Conservation (phyloP, 768 basidiomycete species). For the Tylopilus subfusipes region DNA sequence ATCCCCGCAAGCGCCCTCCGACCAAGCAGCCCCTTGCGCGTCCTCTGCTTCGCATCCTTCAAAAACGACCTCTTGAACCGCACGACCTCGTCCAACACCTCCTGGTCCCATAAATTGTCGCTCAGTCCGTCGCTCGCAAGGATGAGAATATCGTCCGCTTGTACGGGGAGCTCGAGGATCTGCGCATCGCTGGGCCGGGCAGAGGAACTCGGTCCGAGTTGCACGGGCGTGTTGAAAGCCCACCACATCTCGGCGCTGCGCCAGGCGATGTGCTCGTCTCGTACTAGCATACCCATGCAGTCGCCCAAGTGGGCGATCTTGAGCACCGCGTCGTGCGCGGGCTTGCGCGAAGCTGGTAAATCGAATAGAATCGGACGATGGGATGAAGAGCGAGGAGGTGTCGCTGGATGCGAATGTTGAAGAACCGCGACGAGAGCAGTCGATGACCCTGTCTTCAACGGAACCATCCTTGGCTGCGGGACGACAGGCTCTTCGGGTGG, state of each 20-base stretch:
- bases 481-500: constrained; percentile 17
- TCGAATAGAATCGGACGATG: constrained; percentile 19
- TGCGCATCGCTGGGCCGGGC: constrained; percentile 67
- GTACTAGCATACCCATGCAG: constrained; percentile 83
- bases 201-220: constrained; percentile 59
- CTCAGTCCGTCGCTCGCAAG: constrained; percentile 78
- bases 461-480: constrained; percentile 27
- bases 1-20: constrained; percentile 60
- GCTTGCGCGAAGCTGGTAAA: constrained; percentile 28
- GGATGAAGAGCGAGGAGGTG: constrained; percentile 14
- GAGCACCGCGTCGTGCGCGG: constrained; percentile 55
- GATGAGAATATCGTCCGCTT: constrained; percentile 71
- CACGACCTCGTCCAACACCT: constrained; percentile 77
- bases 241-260: constrained; percentile 94
- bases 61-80: constrained; percentile 47
- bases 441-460: constrained; percentile 59
- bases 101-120: constrained; percentile 88
- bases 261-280: constrained; percentile 77
- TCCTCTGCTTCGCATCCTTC: constrained; percentile 17
- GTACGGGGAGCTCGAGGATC: constrained; percentile 64
- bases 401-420: constrained; percentile 36
- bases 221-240: constrained; percentile 65
- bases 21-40: constrained; percentile 33
- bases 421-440: constrained; percentile 67
- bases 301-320: constrained; percentile 85